Evolutionary conservation across 495 filamentous ascomycete genomes (phyloP), one percentile per base, ranked within the genome.

Genomic region (Aspergillus olivimuriae): DNA sequence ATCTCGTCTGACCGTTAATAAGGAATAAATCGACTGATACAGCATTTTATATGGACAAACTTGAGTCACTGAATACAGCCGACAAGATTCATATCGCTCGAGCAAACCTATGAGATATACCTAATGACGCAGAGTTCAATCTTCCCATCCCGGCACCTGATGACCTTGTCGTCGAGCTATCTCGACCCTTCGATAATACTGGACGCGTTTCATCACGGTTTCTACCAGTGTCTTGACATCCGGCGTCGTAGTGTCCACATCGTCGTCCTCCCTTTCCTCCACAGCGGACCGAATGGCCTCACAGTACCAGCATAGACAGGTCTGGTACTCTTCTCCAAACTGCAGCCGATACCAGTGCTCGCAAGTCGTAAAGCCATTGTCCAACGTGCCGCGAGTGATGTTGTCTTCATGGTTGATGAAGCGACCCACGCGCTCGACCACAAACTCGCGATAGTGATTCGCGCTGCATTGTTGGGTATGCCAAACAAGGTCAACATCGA

Each of bases 381-480:
- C 31, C 12, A 58, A 39, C 4, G 15, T 39, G 2, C 16, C 7
- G 12, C 33, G 23, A n/a, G 9, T 14, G 11, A 43, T 14, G 7
- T 34, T 34, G 8, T 36, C 56, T 34, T 57, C 51, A 31, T 60
- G 56, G 34, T 60, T 46, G 3, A 60, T 39, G 20, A 57, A 51
- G 0, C 47, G 35, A 6, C 50, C 53, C 2, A 46, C 45, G 2
- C 14, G 8, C 12, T 41, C 39, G 6, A 44, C 15, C 43, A 47
- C 45, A 1, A 39, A 4, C 3, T 22, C 35, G 16, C 50, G 21
- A 43, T 60, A 60, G 11, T 11, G 19, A 14, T 16, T 38, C 15
- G 51, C 32, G 20, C 36, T 39, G 26, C 52, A 52, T 61, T 82
- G 71, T 51, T 81, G 78, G 0, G 77, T 81, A 53, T 60, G 57